phyloP scores from a whole-genome alignment of 176 grass and related monocot genomes.

The Ensete ventricosum region DNA sequence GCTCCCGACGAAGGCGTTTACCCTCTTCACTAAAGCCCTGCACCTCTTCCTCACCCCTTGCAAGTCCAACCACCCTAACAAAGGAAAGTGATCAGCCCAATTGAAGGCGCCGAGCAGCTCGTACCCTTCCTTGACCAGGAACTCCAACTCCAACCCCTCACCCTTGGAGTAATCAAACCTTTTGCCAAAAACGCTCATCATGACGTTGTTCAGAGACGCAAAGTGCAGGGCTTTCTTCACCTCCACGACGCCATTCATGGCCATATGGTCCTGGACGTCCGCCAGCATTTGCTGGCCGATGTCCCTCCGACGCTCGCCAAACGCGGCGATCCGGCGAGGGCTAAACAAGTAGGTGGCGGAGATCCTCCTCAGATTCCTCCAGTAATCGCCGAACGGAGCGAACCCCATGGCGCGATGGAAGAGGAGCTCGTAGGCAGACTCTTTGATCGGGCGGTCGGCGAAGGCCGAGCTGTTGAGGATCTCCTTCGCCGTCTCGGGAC shows the following conservation, averaged over 20 bases:
- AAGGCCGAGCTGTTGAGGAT: slow-evolving; percentile 13
- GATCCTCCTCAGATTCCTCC: slow-evolving; percentile 6
- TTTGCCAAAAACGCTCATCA: slow-evolving; percentile 1
- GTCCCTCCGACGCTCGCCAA: neutral
- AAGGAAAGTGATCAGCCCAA: neutral
- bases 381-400: slow-evolving; percentile 11
- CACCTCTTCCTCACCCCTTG: neutral
- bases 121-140: neutral
- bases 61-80: neutral
- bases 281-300: neutral
- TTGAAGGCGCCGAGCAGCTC: neutral
- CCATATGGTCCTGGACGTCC: neutral
- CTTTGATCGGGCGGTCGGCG: slow-evolving; percentile 10
- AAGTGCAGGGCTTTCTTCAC: neutral
- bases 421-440: slow-evolving; percentile 14
- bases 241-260: neutral
- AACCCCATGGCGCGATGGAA: slow-evolving; percentile 14
- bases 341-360: slow-evolving; percentile 4
- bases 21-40: neutral
- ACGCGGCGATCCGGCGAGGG: slow-evolving; percentile 1
- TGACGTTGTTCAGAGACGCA: neutral
- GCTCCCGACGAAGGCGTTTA: neutral
- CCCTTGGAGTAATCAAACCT: neutral
- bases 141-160: neutral
- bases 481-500: slow-evolving; percentile 24